These are phyloP conservation scores for Quaeritorhiza haematococci DNA, from an alignment of 371 early-diverging fungal species.

Conservation along the genomic window DNA sequence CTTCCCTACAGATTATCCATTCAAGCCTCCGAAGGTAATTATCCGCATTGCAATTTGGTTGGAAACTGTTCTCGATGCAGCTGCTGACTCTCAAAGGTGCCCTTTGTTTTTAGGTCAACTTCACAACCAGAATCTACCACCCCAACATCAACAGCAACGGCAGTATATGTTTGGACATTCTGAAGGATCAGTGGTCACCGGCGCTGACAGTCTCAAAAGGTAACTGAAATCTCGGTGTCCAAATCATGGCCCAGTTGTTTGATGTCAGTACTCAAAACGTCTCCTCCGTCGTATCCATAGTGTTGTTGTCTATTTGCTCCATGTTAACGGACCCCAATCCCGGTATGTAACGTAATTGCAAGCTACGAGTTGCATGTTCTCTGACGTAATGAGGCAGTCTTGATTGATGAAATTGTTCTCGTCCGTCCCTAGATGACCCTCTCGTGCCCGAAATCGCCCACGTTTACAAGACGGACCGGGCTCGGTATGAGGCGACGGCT, in stretches of 20 bases:
- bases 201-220: constrained; percentile 96
- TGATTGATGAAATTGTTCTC: not conserved
- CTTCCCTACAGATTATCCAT: constrained; percentile 98
- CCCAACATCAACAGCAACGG: constrained; percentile 99
- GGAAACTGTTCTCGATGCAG: too few species aligned
- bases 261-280: too few species aligned
- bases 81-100: constrained; percentile 1
- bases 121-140: constrained; percentile 97
- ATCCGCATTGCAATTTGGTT: not conserved
- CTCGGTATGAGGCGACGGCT: constrained; percentile 82
- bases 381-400: not conserved
- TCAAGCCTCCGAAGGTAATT: constrained; percentile 95
- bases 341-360: too few species aligned
- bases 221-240: too few species aligned
- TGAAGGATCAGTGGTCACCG: constrained; percentile 99
- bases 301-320: constrained; percentile 93
- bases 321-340: constrained; percentile 99
- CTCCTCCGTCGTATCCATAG: constrained; percentile 37
- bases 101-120: constrained; percentile 63
- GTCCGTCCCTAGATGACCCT: constrained; percentile 63
- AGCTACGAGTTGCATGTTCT: too few species aligned
- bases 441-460: constrained; percentile 97
- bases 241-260: too few species aligned
- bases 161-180: constrained; percentile 96
- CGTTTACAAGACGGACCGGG: constrained; percentile 76